Evolutionary conservation across 371 early-diverging fungal genomes (phyloP), one percentile per base, ranked within the genome.

Genomic region (Caulochytrium protostelioides): DNA sequence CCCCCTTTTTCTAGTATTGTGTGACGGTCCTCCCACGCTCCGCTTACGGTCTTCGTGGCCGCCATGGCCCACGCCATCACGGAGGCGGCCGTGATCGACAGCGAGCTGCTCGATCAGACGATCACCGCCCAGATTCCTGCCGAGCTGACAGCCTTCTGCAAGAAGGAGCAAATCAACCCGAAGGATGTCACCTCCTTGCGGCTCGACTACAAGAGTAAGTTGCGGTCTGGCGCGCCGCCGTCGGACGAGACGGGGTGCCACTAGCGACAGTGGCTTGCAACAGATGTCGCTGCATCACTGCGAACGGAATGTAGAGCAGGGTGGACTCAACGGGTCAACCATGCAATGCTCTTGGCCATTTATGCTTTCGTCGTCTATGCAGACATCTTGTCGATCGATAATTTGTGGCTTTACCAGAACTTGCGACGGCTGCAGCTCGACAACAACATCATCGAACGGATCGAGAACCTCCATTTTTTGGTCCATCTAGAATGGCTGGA

Each of bases 371-470:
- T 15, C 13, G 12, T 38, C 16, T 9, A 22, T 1, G 8, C 32
- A 64, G 67, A 67, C 41, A 62, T 67, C 19, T 42, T 67, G 15
- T 55, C 59, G 33, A 67, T 67, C 28, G 63, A 67, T 39, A 65
- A 67, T 38, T 41, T 67, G 15, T 67, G 65, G 63, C 43, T 47
- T 16, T 59, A 55, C 26, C 44, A 48, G 32, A 60, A 58, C 40
- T 49, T 67, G 35, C 55, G 55, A 7, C 62, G 55, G 33, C 51
- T 67, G 29, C 68, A 65, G 41, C 50, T 67, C 17, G 68, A 67
- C 46, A 67, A 67, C 48, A 67, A 67, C 40, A 67, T 67, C 37
- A 65, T 67, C 22, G 68, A 67, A 36, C 39, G 41, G 34, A 65
- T 67, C 15, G 65, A 65, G 32, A 62, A 62, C 43, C 44, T 67